phyloP scores from a whole-genome alignment of 345 rosid genomes.

The Eucalyptus globulus region DNA sequence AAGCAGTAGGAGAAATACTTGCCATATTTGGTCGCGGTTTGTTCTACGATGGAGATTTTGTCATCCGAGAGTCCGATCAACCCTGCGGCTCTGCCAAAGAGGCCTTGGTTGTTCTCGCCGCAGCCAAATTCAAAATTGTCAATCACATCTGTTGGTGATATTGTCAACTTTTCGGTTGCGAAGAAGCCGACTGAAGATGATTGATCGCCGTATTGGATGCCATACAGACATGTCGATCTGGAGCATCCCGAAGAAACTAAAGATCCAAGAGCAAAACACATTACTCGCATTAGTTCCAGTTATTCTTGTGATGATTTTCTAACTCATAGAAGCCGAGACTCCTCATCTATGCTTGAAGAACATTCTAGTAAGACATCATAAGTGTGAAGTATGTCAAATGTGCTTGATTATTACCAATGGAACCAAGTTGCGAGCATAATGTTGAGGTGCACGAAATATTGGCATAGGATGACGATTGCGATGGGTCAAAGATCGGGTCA shows the following conservation, averaged over 20 bases:
- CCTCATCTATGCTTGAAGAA: neutral
- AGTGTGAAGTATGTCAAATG: neutral
- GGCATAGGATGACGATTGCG: neutral
- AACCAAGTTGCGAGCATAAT: neutral
- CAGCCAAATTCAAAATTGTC: slow-evolving; percentile 12
- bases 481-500: slow-evolving; percentile 2
- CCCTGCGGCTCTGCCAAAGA: neutral
- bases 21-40: slow-evolving; percentile 2
- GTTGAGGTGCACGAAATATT: neutral
- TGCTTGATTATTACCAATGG: neutral
- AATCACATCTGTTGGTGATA: neutral
- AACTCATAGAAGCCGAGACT: neutral
- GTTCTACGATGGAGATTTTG: slow-evolving; percentile 1
- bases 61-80: neutral
- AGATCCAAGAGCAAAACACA: neutral
- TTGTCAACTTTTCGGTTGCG: neutral
- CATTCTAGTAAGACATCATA: neutral
- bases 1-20: slow-evolving; percentile 19
- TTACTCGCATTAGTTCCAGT: neutral
- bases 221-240: neutral
- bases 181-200: neutral
- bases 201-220: slow-evolving; percentile 3
- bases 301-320: neutral
- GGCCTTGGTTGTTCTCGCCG: slow-evolving; percentile 5
- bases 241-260: neutral